Percentiles rank a stretch among this genome's conserved stretches.
These are phyloP conservation scores for Canavalia ensiformis DNA, from an alignment of 306 rosid genomes.

Conservation along the genomic window DNA sequence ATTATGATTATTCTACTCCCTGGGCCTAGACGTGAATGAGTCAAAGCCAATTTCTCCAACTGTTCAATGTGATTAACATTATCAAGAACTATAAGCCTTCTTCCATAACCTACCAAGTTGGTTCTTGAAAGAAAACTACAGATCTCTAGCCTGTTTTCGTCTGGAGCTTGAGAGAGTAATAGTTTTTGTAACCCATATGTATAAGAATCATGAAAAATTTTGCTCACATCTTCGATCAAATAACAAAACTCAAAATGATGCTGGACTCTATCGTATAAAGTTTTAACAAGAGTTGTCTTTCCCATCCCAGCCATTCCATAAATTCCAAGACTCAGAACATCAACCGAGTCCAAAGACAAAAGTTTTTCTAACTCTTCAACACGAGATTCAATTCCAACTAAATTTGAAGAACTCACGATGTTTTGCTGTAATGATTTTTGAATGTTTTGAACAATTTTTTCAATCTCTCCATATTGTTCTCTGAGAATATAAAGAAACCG, in stretches of 20 bases:
- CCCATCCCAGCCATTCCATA: constrained; percentile 38
- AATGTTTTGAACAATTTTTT: background rate
- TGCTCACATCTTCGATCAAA: constrained; percentile 33
- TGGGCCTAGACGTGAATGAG: background rate
- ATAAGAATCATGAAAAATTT: background rate
- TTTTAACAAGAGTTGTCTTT: constrained; percentile 15
- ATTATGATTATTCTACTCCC: constrained; percentile 34
- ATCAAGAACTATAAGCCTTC: constrained; percentile 19
- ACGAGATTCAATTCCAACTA: constrained; percentile 29
- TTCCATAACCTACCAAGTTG: background rate
- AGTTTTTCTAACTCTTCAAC: constrained; percentile 20
- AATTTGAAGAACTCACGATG: background rate
- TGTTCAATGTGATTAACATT: constrained; percentile 27
- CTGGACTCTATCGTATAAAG: background rate
- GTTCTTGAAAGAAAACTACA: background rate
- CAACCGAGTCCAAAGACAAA: constrained; percentile 1
- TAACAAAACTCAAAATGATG: background rate
- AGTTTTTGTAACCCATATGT: background rate
- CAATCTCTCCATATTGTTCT: background rate
- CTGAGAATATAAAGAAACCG: background rate
- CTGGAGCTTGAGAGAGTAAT: background rate
- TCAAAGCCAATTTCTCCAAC: constrained; percentile 9
- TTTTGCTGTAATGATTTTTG: background rate
- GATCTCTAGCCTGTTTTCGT: background rate
- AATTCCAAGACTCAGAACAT: constrained; percentile 12